A percentile compares a stretch with the other conserved stretches of the same genome.
phyloP scores from a whole-genome alignment of 192 early-diverging fungal genomes.

The Coemansia aciculifera region DNA sequence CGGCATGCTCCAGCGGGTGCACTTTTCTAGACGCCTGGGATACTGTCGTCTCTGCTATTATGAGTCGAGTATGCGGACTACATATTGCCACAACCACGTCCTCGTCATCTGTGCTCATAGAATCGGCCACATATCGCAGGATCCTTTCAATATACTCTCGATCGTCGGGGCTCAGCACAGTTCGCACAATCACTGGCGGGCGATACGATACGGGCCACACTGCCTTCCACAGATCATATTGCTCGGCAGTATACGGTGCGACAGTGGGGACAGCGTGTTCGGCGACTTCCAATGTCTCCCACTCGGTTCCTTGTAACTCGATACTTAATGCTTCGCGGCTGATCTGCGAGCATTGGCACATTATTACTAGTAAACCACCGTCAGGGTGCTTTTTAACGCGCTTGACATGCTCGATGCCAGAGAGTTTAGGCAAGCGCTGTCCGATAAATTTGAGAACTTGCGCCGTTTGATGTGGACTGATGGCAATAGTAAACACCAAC shows the following conservation, averaged over 20 bases:
- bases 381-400: constrained; percentile 23
- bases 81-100: constrained; percentile 25
- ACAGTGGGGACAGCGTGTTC: constrained; percentile 56
- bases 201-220: constrained; percentile 85
- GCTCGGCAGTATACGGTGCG: constrained; percentile 65
- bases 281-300: constrained; percentile 13
- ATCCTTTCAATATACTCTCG: constrained; percentile 18
- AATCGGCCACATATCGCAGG: neutral
- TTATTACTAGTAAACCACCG: constrained; percentile 17
- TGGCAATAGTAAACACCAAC: constrained; percentile 22
- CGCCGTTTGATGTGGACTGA: constrained; percentile 21
- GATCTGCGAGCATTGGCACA: constrained; percentile 36
- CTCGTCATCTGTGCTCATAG: neutral
- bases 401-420: constrained; percentile 45
- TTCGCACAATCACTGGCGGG: constrained; percentile 25
- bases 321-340: constrained; percentile 6
- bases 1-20: constrained; percentile 78
- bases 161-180: constrained; percentile 16
- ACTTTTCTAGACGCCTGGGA: constrained; percentile 37
- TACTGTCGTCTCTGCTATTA: constrained; percentile 57
- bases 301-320: constrained; percentile 19
- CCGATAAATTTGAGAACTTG: constrained; percentile 21
- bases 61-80: constrained; percentile 19
- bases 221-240: constrained; percentile 76
- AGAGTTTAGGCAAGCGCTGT: constrained; percentile 27